Evolutionary conservation across 345 rosid genomes (phyloP), one percentile per base, ranked within the genome.

Genomic region (Aurinia saxatilis): DNA sequence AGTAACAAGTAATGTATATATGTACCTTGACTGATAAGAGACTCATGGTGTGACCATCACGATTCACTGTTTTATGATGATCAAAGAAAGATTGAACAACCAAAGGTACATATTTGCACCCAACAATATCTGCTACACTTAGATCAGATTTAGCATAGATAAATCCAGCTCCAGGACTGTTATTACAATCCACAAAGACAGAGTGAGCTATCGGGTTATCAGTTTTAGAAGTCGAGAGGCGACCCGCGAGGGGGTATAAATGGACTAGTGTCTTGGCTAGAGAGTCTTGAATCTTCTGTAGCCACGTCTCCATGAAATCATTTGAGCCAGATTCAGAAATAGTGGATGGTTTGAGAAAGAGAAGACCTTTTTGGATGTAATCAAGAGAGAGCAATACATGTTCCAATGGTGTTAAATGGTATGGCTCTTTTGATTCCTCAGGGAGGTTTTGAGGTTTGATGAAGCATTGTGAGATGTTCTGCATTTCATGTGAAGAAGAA

Each of bases 121-220:
- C 79, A 49, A 84, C 53, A 58, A 88, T 66, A 10, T 84, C 91
- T 2, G 74, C 52, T 0, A 81, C 44, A 0, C 81, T 55, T 60
- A 77, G 14, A 66, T 82, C 77, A 0, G 75, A 29, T 6, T 74
- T 8, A 0, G 95, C 82, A 21, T 83, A 73, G 58, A 88, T 73
- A n/a, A 88, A 72, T 51, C 77, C 69, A n/a, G 87, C 96, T 5
- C 95, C 91, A 3, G 85, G 90, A 65, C 95, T 80, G 75, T 85
- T 58, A 9, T 19, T 44, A 74, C 83, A 80, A 13, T 85, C 91
- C 3, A 84, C 84, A 54, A 45, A 84, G 44, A 91, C 68, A 0
- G 66, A 68, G 29, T 72, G 59, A 6, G 82, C 73, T 10, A 73
- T 66, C 0, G 86, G 77, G 67, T 65, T 47, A 0, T 73, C 57